Conservation (phyloP, 352 stramenopile species). For the Phytophthora syringae region DNA sequence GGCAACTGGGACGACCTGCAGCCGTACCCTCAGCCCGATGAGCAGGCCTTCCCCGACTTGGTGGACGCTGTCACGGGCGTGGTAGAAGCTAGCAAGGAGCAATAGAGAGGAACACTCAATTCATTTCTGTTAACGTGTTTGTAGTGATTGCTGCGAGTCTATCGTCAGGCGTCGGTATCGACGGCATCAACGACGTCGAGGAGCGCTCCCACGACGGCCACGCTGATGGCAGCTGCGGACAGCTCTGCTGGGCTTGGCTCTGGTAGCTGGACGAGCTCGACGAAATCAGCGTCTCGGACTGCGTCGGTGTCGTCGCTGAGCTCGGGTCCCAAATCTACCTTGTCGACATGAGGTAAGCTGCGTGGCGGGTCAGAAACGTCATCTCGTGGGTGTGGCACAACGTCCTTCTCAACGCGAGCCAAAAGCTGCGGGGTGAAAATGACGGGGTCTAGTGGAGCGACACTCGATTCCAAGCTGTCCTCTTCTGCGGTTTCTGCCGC, state of each 20-base stretch:
- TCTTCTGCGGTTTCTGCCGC: not conserved
- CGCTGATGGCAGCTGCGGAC: constrained; percentile 13
- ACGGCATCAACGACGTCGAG: constrained; percentile 26
- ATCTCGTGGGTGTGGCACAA: not conserved
- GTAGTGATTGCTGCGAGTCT: too few relatives aligned
- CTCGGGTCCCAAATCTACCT: not conserved
- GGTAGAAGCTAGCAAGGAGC: constrained; percentile 19
- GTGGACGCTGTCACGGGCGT: constrained; percentile 64
- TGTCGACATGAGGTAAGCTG: not conserved
- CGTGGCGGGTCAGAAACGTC: too few relatives aligned
- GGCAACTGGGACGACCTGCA: constrained; percentile 52
- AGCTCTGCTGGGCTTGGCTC: constrained; percentile 26
- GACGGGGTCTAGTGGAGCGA: not conserved
- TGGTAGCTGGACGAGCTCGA: constrained; percentile 24
- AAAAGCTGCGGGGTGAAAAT: not conserved
- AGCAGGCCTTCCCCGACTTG: constrained; percentile 69
- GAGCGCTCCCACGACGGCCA: constrained; percentile 26
- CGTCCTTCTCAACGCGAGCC: not conserved
- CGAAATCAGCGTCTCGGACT: constrained; percentile 22
- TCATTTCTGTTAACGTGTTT: too few relatives aligned
- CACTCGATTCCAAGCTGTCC: not conserved
- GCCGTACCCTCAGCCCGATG: constrained; percentile 62
- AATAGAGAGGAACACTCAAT: constrained; percentile 21
- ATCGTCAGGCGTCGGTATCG: constrained; percentile 17
- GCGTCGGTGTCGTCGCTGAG: constrained; percentile 14